Base-by-base conservation (phyloP, 257 asterid species). In the Solanum dulcamara region DNA sequence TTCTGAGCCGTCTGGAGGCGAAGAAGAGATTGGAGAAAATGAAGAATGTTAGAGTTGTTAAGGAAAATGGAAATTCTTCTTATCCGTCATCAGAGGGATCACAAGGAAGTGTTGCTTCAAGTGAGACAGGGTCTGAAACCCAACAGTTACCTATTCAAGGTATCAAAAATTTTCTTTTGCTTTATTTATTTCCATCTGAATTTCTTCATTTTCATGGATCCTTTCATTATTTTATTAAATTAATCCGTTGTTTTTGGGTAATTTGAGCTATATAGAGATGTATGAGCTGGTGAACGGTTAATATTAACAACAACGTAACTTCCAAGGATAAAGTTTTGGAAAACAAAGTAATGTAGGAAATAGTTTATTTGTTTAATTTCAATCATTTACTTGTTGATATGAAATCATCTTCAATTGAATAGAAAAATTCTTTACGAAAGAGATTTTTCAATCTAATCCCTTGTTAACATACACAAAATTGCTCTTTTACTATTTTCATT, bases 71-170 rank as follows among this genome's bases (percentile, higher is more conserved):
- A 28, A 86, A 81, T 8, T 15, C 3, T 50, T 90, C 81, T 24
- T 64, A 80, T 85, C 86, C 85, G 0, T 90, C 90, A 3, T 71
- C 89, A 1, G 90, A 88, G 57, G 94, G 92, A 85, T 90, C 94
- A 12, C 89, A 42, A 33, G 86, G 90, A 84, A 90, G 92, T 85
- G 92, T 85, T 64, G 93, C 94, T 55, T 90, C 96, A 46, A 95
- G 90, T 7, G 80, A 85, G 67, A 85, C 90, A 62, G 94, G 90
- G 83, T 85, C 85, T 11, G 93, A 80, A 37, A 86, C 84, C 72
- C 91, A 85, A 44, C 91, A 85, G n/a, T 30, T 10, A 20, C 90
- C 84, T 17, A 40, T 44, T 51, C 90, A 88, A 86, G 98, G 98
- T 94, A 90, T 85, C 15, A 18, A 1, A 40, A 57, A 57, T 22